Percentiles rank a stretch among this genome's conserved stretches.
phyloP scores from a whole-genome alignment of 768 basidiomycete species.

The Mycena polygramma region DNA sequence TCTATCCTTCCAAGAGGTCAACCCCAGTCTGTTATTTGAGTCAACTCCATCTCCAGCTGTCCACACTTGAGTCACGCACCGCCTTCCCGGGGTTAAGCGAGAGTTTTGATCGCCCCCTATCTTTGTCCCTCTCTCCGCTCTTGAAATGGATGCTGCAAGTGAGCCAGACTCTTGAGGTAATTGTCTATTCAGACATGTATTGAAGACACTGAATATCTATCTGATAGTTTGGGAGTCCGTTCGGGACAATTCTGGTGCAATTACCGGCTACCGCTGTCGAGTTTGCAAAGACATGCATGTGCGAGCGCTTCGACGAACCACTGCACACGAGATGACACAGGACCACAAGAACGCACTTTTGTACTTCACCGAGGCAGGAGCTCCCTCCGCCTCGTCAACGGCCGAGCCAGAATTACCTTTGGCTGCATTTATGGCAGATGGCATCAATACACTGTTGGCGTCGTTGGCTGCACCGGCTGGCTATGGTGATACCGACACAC shows the following conservation, averaged over 20 bases:
- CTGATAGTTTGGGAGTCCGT: too few relatives aligned
- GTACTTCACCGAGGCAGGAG: background rate
- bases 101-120: background rate
- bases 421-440: background rate
- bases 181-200: background rate
- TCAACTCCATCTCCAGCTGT: background rate
- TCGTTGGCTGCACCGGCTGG: too few relatives aligned
- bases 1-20: background rate
- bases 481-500: too few relatives aligned
- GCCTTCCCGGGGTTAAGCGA: background rate
- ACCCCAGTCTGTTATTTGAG: background rate
- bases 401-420: background rate
- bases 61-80: background rate
- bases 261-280: background rate
- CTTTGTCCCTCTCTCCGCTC: background rate
- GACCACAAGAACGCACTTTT: background rate
- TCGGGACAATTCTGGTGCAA: background rate
- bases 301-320: background rate
- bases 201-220: too few relatives aligned
- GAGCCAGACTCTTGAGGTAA: background rate
- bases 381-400: background rate
- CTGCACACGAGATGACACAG: background rate
- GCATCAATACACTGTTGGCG: too few relatives aligned
- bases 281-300: background rate
- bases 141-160: background rate